phyloP scores from a whole-genome alignment of 2,329 filamentous ascomycete species.

The Lasiodiplodia sp. region DNA sequence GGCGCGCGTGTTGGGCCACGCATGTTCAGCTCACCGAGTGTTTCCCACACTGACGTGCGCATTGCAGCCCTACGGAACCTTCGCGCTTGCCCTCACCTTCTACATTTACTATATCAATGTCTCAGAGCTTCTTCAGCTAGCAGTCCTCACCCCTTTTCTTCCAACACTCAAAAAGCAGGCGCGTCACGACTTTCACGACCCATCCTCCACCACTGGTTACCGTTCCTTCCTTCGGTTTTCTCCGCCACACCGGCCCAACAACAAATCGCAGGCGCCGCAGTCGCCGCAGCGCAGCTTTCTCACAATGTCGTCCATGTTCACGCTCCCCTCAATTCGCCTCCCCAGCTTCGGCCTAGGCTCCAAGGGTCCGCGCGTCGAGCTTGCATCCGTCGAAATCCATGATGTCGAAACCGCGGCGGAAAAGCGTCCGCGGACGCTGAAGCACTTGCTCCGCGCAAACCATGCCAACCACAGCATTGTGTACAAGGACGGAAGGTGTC shows the following conservation, averaged over 20 bases:
- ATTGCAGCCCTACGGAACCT: conserved; percentile 21
- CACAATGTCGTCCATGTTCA: conserved; percentile 23
- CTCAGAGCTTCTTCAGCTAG: conserved; percentile 2
- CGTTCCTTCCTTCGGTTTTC: conserved; percentile 1
- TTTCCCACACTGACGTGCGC: conserved; percentile 16
- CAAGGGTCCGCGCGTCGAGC: conserved; percentile 42
- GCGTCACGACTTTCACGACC: conserved; percentile 7
- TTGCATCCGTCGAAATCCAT: conserved; percentile 76
- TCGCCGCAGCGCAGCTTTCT: not conserved
- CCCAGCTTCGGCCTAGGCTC: conserved; percentile 27
- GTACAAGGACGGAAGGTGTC: conserved; percentile 75
- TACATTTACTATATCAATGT: conserved; percentile 15
- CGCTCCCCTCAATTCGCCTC: conserved; percentile 24
- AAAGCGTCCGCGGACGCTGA: conserved; percentile 81
- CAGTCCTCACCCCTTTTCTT: conserved; percentile 5
- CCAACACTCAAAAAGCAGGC: conserved; percentile 4
- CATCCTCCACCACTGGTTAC: not conserved
- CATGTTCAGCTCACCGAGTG: conserved; percentile 14
- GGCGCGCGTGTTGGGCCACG: not conserved
- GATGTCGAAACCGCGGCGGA: conserved; percentile 81
- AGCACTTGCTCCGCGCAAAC: conserved; percentile 89
- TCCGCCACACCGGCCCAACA: conserved; percentile 14
- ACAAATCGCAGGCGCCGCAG: conserved; percentile 17
- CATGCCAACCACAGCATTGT: conserved; percentile 89
- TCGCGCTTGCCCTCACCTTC: conserved; percentile 5